phyloP scores from a whole-genome alignment of 1,284 basidiomycete species.

The Anthracocystis walkeri region DNA sequence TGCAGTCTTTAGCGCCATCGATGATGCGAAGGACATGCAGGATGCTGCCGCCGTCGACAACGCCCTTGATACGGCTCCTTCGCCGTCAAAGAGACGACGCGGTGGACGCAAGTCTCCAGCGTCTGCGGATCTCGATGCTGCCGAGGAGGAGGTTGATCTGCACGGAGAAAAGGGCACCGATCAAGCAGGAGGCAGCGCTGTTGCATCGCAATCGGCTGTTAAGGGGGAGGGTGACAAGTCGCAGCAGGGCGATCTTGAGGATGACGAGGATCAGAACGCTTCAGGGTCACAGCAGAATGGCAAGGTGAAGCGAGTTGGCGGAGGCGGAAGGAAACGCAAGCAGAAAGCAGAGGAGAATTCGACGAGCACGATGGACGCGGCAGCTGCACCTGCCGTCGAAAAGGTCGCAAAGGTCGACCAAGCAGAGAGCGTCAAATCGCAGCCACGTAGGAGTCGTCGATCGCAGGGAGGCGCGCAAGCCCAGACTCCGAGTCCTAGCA shows the following conservation, averaged over 20 bases:
- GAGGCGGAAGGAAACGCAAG: slow-evolving; percentile 26
- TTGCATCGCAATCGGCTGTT: not conserved
- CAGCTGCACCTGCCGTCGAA: slow-evolving; percentile 2
- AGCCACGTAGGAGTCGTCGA: slow-evolving; percentile 36
- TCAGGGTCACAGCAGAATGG: not conserved
- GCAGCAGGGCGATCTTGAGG: slow-evolving; percentile 2
- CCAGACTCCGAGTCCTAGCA: slow-evolving; percentile 22
- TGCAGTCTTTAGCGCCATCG: not conserved
- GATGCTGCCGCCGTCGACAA: slow-evolving; percentile 23
- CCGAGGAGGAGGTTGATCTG: not conserved
- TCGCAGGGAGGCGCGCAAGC: slow-evolving; percentile 20
- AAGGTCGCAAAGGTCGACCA: slow-evolving; percentile 11
- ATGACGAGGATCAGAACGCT: not conserved
- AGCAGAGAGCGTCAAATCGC: slow-evolving; percentile 13
- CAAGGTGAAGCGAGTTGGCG: slow-evolving; percentile 10
- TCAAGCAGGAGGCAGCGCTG: not conserved
- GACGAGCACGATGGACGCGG: slow-evolving; percentile 1
- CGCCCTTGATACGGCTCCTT: slow-evolving; percentile 1
- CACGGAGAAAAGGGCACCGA: slow-evolving; percentile 10
- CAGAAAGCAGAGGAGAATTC: slow-evolving; percentile 7
- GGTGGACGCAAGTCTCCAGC: slow-evolving; percentile 22
- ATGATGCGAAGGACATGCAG: slow-evolving; percentile 8
- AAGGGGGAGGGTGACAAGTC: slow-evolving; percentile 6
- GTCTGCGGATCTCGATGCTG: not conserved
- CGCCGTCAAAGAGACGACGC: slow-evolving; percentile 13